Percentiles rank a stretch among this genome's conserved stretches.
phyloP scores from a whole-genome alignment of 257 asterid species.

The Lycium ferocissimum region DNA sequence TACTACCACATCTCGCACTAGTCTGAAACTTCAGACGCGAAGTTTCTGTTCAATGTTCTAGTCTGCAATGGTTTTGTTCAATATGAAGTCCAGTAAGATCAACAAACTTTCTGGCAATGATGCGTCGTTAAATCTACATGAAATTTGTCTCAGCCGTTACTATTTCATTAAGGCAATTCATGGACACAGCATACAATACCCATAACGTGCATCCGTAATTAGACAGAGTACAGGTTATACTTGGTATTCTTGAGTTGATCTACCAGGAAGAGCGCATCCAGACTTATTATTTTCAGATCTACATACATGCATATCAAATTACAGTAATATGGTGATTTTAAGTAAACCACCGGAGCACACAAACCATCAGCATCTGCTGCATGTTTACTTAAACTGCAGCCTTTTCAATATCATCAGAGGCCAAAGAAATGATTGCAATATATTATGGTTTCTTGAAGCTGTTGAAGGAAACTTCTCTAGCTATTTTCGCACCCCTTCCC shows the following conservation, averaged over 20 bases:
- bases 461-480: conserved; percentile 42
- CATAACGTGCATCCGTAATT: neutral
- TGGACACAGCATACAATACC: neutral
- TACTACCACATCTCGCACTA: neutral
- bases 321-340: neutral
- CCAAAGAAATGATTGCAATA: neutral
- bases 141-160: neutral
- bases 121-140: neutral
- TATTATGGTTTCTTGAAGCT: conserved; percentile 5
- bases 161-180: neutral
- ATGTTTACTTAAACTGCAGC: neutral
- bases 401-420: neutral
- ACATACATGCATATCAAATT: neutral
- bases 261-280: neutral
- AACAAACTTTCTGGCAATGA: neutral
- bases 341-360: neutral
- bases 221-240: neutral
- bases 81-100: neutral
- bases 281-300: neutral
- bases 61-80: neutral
- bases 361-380: conserved; percentile 12
- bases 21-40: neutral
- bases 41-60: neutral
- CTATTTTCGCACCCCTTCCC: conserved; percentile 72
- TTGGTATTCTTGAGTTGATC: neutral